Evolutionary conservation across 1,284 basidiomycete genomes (phyloP).

Genomic region (Irpex lacteus): DNA sequence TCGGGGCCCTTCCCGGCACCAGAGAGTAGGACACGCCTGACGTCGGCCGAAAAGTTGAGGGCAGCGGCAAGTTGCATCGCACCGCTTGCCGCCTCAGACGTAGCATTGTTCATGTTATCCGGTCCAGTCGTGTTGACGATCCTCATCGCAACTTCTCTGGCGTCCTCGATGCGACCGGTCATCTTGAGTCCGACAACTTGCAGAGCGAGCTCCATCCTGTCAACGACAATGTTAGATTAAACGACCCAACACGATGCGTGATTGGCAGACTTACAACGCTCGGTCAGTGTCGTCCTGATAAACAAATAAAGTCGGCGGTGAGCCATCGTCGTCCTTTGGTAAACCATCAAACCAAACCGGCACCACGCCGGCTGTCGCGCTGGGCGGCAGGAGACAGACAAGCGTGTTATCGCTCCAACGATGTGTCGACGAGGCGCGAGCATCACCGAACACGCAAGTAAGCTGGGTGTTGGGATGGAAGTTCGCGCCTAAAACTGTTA

Average conservation of each 20-base stretch:
- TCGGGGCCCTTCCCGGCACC: constrained; percentile 51
- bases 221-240: constrained; percentile 11
- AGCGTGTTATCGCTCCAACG: constrained; percentile 94
- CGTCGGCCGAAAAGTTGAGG: constrained; percentile 40
- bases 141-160: constrained; percentile 86
- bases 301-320: constrained; percentile 70
- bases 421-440: constrained; percentile 79
- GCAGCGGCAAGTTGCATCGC: constrained; percentile 54
- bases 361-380: constrained; percentile 83
- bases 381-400: constrained; percentile 89
- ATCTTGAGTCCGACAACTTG: constrained; percentile 95
- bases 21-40: constrained; percentile 51
- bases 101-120: constrained; percentile 38
- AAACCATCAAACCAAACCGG: constrained; percentile 84
- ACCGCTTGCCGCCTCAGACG: constrained; percentile 29
- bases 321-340: constrained; percentile 53
- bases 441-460: constrained; percentile 86
- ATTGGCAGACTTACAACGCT: constrained; percentile 60
- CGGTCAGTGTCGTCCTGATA: constrained; percentile 91
- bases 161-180: constrained; percentile 93
- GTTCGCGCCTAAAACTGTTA: constrained; percentile 90
- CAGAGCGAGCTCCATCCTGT: constrained; percentile 90
- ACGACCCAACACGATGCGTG: background rate
- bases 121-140: constrained; percentile 66
- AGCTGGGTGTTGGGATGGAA: constrained; percentile 74